Conservation (phyloP, 2,329 filamentous ascomycete species). For the Claviceps maximensis region DNA sequence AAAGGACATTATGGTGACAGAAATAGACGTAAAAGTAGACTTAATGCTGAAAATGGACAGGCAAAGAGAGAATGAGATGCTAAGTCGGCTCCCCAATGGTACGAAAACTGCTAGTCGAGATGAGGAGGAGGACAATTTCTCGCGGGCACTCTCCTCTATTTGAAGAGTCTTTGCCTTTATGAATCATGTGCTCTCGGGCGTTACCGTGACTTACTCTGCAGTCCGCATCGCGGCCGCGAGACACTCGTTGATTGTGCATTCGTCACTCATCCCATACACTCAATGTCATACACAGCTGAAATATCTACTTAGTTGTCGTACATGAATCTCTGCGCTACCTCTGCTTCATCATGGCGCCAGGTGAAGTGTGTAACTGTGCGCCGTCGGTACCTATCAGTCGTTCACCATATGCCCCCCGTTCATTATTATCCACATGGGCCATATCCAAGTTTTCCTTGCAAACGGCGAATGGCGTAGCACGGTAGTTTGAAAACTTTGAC, state of each 20-base stretch:
- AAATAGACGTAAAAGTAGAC: not conserved
- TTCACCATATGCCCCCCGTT: not conserved
- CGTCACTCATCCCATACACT: not conserved
- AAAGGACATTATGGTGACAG: conserved; percentile 14
- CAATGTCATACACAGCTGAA: not conserved
- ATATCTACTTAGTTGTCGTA: not conserved
- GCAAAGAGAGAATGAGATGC: not conserved
- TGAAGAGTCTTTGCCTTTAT: not conserved
- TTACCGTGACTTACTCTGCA: not conserved
- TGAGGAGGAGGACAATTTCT: no score
- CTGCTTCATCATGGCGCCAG: not conserved
- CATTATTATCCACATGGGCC: not conserved
- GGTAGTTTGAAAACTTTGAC: not conserved
- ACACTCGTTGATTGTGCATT: not conserved
- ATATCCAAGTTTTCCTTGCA: not conserved
- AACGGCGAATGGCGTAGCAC: not conserved
- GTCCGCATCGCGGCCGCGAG: not conserved
- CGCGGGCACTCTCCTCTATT: not conserved
- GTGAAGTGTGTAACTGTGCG: not conserved
- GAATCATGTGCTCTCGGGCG: not conserved
- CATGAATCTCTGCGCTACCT: conserved; percentile 1
- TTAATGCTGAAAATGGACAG: not conserved
- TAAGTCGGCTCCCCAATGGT: not conserved
- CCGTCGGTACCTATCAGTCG: not conserved
- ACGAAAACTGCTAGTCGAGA: not conserved